A percentile compares a stretch with the other conserved stretches of the same genome.
Conservation (phyloP, 176 grass and related monocot species). For the Neostapfia colusana region DNA sequence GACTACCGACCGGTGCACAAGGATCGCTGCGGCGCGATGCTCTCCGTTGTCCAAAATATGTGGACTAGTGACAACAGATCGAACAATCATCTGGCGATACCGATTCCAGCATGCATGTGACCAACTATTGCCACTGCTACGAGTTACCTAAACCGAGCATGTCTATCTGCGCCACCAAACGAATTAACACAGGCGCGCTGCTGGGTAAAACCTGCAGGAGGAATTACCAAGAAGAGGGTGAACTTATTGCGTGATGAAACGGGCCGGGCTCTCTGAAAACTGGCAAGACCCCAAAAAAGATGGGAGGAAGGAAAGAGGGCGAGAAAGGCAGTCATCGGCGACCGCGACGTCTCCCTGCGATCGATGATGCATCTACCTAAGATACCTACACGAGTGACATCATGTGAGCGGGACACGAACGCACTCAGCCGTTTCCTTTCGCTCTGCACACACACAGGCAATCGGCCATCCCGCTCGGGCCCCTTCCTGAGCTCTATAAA, state of each 20-base stretch:
- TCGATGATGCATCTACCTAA: conserved; percentile 62
- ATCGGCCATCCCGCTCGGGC: conserved; percentile 30
- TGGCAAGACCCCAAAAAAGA: background rate
- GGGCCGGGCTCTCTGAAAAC: background rate
- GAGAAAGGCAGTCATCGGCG: conserved; percentile 26
- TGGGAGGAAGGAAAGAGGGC: background rate
- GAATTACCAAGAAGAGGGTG: conserved; percentile 9
- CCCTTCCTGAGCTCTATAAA: conserved; percentile 63
- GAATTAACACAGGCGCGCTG: background rate
- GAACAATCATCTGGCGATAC: background rate
- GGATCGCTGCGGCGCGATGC: background rate
- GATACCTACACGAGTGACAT: conserved; percentile 56
- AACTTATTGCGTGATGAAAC: conserved; percentile 25
- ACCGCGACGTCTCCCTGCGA: conserved; percentile 38
- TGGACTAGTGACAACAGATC: no score
- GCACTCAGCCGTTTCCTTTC: background rate
- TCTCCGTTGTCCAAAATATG: conserved; percentile 7
- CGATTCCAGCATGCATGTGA: background rate
- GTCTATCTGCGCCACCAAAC: background rate
- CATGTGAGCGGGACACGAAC: conserved; percentile 47
- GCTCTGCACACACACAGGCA: conserved; percentile 25
- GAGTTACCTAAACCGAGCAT: background rate
- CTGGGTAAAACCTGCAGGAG: background rate
- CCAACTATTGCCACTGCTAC: background rate
- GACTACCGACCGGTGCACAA: background rate